Evolutionary conservation across 2,329 filamentous ascomycete genomes (phyloP).

Genomic region (Monilinia aucupariae): DNA sequence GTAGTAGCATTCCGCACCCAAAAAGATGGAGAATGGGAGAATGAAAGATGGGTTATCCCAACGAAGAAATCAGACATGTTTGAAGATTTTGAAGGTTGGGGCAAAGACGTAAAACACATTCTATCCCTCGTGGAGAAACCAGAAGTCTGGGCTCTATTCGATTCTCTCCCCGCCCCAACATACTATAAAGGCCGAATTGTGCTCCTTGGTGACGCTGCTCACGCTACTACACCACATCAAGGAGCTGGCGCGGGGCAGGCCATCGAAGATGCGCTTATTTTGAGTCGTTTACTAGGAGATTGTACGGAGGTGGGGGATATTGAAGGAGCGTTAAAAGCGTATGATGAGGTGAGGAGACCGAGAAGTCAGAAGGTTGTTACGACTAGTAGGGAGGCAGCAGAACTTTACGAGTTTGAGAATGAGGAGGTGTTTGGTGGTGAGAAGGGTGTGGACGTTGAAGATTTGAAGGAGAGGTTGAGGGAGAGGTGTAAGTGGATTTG

Average conservation of each 20-base stretch:
- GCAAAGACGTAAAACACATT: conserved; percentile 36
- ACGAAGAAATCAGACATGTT: conserved; percentile 38
- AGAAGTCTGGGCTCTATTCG: conserved; percentile 49
- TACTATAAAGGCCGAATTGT: conserved; percentile 43
- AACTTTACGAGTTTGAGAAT: conserved; percentile 43
- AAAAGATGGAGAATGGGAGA: conserved; percentile 35
- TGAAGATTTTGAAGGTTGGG: conserved; percentile 38
- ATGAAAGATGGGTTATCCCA: conserved; percentile 39
- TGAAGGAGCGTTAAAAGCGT: conserved; percentile 45
- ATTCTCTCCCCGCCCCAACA: conserved; percentile 42
- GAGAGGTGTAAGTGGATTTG: conserved; percentile 37
- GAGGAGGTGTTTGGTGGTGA: conserved; percentile 37
- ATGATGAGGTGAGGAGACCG: conserved; percentile 44
- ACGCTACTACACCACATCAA: conserved; percentile 49
- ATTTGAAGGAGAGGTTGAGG: conserved; percentile 36
- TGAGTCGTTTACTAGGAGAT: conserved; percentile 44
- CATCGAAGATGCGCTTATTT: conserved; percentile 48
- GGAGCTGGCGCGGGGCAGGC: conserved; percentile 52
- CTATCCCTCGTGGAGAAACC: conserved; percentile 39
- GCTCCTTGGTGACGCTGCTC: conserved; percentile 51
- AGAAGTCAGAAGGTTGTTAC: conserved; percentile 32
- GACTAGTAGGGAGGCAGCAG: conserved; percentile 29
- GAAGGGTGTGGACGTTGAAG: conserved; percentile 36
- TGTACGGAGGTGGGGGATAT: conserved; percentile 36
- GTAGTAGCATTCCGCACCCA: conserved; percentile 36